phyloP scores from a whole-genome alignment of 306 rosid species.

The Sicyos edulis region DNA sequence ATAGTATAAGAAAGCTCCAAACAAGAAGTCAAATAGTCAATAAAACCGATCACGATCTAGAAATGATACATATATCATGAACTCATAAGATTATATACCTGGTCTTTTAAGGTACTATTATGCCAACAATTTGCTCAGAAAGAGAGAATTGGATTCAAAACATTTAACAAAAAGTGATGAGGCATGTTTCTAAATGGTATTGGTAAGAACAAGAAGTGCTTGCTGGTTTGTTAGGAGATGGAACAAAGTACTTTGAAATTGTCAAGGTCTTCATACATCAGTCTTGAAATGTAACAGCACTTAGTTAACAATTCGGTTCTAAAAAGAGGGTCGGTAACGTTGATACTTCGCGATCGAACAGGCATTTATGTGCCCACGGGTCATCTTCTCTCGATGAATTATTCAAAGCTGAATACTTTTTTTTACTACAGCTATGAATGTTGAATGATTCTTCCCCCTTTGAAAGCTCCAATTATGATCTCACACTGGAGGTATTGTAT shows the following conservation, averaged over 20 bases:
- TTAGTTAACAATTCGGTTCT: too few relatives aligned
- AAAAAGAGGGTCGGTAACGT: neutral
- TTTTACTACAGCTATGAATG: slow-evolving; percentile 6
- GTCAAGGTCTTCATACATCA: too few relatives aligned
- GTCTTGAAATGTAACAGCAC: too few relatives aligned
- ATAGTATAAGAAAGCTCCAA: neutral
- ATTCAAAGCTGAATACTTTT: neutral
- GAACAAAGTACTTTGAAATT: neutral
- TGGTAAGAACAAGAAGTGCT: neutral
- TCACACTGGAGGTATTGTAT: neutral
- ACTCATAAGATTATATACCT: neutral
- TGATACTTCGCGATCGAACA: neutral
- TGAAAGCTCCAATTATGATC: too few relatives aligned
- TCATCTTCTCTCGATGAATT: neutral
- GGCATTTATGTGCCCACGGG: neutral
- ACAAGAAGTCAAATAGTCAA: neutral
- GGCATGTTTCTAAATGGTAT: neutral
- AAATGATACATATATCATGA: neutral
- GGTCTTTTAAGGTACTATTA: too few relatives aligned
- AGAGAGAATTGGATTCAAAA: neutral
- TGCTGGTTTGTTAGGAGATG: neutral
- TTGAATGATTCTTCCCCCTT: neutral
- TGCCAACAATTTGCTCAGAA: neutral
- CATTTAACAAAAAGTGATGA: neutral
- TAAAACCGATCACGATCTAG: neutral